Evolutionary conservation across 805 yeast genomes (phyloP).

Genomic region (Peterozyma xylosa): DNA sequence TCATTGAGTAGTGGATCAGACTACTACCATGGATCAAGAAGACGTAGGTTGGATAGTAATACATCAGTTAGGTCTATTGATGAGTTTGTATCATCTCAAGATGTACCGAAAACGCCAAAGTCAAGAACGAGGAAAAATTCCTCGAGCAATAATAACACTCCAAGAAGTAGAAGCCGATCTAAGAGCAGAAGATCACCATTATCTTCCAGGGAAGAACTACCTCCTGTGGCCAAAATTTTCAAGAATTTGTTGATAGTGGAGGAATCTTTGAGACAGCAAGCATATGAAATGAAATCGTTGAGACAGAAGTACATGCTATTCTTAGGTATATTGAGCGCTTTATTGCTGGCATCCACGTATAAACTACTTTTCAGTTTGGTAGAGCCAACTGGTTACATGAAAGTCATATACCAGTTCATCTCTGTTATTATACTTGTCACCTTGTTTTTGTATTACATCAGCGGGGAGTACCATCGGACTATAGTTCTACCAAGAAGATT

Average conservation of each 20-base stretch:
- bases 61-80: neutral
- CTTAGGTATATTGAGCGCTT: conserved; percentile 31
- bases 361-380: conserved; percentile 20
- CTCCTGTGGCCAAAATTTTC: conserved; percentile 65
- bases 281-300: conserved; percentile 58
- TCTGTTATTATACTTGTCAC: conserved; percentile 61
- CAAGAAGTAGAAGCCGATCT: conserved; percentile 17
- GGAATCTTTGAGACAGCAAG: conserved; percentile 78
- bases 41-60: conserved; percentile 4
- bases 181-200: conserved; percentile 16
- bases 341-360: conserved; percentile 27
- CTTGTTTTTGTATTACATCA: conserved; percentile 66
- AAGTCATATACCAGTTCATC: conserved; percentile 41
- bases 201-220: conserved; percentile 16
- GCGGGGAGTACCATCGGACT: conserved; percentile 86
- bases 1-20: conserved; percentile 13
- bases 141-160: neutral
- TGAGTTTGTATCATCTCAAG: neutral
- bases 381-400: conserved; percentile 21
- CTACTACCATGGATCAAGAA: neutral
- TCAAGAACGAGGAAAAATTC: conserved; percentile 7
- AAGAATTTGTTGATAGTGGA: conserved; percentile 79
- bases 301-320: conserved; percentile 58
- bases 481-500: conserved; percentile 77
- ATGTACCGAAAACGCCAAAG: neutral